These are phyloP conservation scores for Didymella arachidicola DNA, from an alignment of 2,329 filamentous ascomycete genomes.

Conservation along the genomic window DNA sequence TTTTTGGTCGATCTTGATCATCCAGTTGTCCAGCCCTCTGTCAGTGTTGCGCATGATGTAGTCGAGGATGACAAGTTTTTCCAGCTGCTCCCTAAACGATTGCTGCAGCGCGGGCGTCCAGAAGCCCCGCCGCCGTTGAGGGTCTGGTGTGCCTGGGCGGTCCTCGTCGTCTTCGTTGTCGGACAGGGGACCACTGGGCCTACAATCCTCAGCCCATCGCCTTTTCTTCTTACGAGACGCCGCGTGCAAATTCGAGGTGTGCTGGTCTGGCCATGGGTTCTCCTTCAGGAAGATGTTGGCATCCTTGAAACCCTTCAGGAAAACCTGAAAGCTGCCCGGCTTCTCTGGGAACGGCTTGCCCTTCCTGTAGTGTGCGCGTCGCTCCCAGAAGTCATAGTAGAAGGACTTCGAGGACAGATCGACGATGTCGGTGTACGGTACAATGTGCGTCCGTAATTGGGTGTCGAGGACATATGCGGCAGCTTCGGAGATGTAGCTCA, in stretches of 20 bases:
- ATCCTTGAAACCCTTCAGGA: constrained; percentile 95
- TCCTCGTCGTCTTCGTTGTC: constrained; percentile 68
- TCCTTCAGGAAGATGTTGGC: constrained; percentile 95
- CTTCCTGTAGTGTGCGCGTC: constrained; percentile 84
- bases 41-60: constrained; percentile 99
- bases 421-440: constrained; percentile 96
- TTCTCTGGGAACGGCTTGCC: constrained; percentile 88
- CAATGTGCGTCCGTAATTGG: constrained; percentile 87
- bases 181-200: constrained; percentile 68
- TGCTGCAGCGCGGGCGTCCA: constrained; percentile 92
- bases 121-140: constrained; percentile 65
- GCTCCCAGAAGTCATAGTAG: constrained; percentile 97
- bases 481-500: constrained; percentile 97
- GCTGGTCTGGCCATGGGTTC: constrained; percentile 95
- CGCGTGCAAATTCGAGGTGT: constrained; percentile 70
- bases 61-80: constrained; percentile 96
- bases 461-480: constrained; percentile 94
- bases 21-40: constrained; percentile 97
- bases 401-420: constrained; percentile 95
- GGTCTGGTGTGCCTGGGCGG: constrained; percentile 45
- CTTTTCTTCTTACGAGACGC: constrained; percentile 70
- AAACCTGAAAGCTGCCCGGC: constrained; percentile 95
- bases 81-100: constrained; percentile 90
- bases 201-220: constrained; percentile 81
- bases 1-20: constrained; percentile 94